Evolutionary conservation across 1,284 basidiomycete genomes (phyloP).

Genomic region (Naganishia liquefaciens): DNA sequence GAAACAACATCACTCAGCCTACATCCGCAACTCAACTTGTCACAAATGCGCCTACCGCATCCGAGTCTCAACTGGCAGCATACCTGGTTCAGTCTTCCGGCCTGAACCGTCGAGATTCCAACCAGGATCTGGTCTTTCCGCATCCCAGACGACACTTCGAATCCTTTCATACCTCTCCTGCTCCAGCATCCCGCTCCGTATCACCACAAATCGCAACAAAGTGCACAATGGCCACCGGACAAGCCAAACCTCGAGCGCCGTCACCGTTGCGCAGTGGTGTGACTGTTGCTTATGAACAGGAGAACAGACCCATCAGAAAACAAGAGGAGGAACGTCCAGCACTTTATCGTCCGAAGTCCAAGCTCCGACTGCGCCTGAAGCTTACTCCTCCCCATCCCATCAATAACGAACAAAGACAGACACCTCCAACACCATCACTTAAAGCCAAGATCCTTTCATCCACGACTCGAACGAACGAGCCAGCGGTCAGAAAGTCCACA

Average conservation of each 20-base stretch:
- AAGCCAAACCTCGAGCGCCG: neutral
- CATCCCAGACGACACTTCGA: neutral
- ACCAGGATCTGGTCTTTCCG: too few relatives aligned
- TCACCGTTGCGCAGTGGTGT: conserved; percentile 9
- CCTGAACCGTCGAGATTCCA: too few relatives aligned
- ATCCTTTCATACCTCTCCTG: neutral
- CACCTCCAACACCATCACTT: conserved; percentile 1
- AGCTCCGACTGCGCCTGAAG: conserved; percentile 46
- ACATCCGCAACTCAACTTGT: too few relatives aligned
- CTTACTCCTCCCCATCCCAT: conserved; percentile 39
- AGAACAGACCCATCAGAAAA: neutral
- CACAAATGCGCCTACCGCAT: too few relatives aligned
- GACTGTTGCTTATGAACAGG: neutral
- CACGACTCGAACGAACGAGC: conserved; percentile 23
- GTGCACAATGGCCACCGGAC: neutral
- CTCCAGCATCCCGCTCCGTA: neutral
- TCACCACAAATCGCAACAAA: neutral
- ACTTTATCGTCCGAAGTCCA: conserved; percentile 45
- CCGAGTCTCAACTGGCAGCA: too few relatives aligned
- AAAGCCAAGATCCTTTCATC: conserved; percentile 3
- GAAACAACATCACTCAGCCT: too few relatives aligned
- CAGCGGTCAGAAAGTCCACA: conserved; percentile 5
- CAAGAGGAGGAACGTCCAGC: conserved; percentile 13
- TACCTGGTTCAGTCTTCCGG: too few relatives aligned
- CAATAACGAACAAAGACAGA: conserved; percentile 3